Evolutionary conservation across 2,329 filamentous ascomycete genomes (phyloP).

Genomic region (Diaporthe caulivora): DNA sequence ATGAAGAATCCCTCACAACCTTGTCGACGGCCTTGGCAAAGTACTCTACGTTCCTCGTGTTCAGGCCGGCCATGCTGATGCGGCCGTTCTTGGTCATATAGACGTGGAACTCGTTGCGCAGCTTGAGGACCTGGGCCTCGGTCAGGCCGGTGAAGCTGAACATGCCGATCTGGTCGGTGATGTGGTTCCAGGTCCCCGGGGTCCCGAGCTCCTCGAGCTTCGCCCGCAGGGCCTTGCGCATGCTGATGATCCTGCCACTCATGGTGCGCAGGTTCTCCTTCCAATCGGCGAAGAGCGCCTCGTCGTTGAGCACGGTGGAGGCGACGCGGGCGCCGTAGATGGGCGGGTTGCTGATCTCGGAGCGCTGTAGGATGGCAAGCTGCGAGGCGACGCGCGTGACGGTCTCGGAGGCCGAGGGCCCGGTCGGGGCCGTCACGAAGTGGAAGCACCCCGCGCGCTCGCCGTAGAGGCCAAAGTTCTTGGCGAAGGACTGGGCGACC

Average conservation of each 20-base stretch:
- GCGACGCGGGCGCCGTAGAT: constrained; percentile 94
- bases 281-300: constrained; percentile 87
- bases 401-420: constrained; percentile 71
- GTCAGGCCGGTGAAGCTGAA: constrained; percentile 91
- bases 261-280: constrained; percentile 92
- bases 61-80: constrained; percentile 98
- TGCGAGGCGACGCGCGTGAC: constrained; percentile 82
- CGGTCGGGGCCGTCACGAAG: constrained; percentile 80
- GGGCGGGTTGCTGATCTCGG: constrained; percentile 97
- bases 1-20: constrained; percentile 72
- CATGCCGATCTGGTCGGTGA: constrained; percentile 99
- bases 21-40: constrained; percentile 90
- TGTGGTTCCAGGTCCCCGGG: constrained; percentile 94
- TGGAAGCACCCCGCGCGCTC: constrained; percentile 98
- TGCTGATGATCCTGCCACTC: constrained; percentile 93
- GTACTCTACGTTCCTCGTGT: constrained; percentile 92
- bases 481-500: constrained; percentile 94
- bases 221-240: constrained; percentile 82
- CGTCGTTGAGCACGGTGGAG: constrained; percentile 85
- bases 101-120: constrained; percentile 79
- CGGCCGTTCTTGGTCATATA: constrained; percentile 99
- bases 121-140: constrained; percentile 78
- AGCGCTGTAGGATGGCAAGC: constrained; percentile 93
- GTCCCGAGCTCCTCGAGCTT: constrained; percentile 89
- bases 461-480: constrained; percentile 98